A percentile compares a stretch with the other conserved stretches of the same genome.
Evolutionary conservation across 176 grass and related monocot genomes (phyloP).

Genomic region (Puya raimondii): DNA sequence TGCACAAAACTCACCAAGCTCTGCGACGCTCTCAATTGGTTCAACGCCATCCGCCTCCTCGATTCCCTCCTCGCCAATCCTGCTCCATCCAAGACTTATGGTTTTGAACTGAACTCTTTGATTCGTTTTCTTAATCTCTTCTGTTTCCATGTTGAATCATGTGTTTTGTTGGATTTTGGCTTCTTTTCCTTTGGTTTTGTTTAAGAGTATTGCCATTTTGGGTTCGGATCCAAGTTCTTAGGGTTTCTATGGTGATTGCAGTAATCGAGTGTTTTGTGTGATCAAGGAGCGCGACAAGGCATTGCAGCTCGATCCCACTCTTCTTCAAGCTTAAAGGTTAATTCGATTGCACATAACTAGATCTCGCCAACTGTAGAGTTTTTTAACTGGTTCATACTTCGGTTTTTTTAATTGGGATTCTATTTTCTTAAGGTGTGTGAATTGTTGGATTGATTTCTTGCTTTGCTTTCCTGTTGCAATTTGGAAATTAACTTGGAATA

Average conservation of each 20-base stretch:
- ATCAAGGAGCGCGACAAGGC: constrained; percentile 91
- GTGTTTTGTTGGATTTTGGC: neutral
- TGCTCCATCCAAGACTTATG: constrained; percentile 90
- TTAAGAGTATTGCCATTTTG: neutral
- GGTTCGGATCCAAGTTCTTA: neutral
- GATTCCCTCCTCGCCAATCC: constrained; percentile 54
- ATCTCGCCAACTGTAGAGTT: neutral
- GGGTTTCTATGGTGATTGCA: constrained; percentile 22
- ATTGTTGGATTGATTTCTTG: too few relatives aligned
- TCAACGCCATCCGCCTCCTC: constrained; percentile 85
- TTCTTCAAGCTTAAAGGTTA: constrained; percentile 86
- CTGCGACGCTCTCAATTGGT: constrained; percentile 76
- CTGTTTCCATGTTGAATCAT: neutral
- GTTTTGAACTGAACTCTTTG: constrained; percentile 26
- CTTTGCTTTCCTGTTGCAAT: too few relatives aligned
- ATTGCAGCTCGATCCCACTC: constrained; percentile 42
- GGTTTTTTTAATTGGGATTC: neutral
- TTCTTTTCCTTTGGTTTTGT: neutral
- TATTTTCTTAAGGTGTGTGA: too few relatives aligned
- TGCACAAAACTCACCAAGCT: too few relatives aligned
- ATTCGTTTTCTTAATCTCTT: neutral
- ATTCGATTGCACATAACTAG: neutral
- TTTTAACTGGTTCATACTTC: neutral
- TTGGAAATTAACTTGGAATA: too few relatives aligned
- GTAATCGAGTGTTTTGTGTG: constrained; percentile 92